Evolutionary conservation across 2,329 filamentous ascomycete species (phyloP), one percentile per base, ranked within the genome.

Genomic region (Aspergillus fijiensis): DNA sequence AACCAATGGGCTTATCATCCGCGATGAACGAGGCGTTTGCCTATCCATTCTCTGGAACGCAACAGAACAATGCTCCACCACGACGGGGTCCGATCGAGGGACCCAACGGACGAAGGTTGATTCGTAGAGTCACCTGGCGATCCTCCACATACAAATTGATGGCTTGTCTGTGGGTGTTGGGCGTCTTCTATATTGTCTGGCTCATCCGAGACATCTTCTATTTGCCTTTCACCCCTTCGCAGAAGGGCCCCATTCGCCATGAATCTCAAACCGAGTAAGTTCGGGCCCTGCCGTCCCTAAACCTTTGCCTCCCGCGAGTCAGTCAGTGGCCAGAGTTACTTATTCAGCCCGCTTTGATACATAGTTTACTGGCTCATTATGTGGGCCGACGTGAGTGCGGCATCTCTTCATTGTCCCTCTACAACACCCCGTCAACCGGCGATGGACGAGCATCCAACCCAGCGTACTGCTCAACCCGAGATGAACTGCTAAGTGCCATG

Each of bases 101-200:
- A n/a, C 75, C 75, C 35, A 69, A 73, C 66, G 75, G 75, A 60
- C 72, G 74, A 47, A 70, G 73, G 53, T 65, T 77, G 45, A 74
- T 75, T 61, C 74, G 75, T 33, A 70, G 75, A 62, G 74, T 77
- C 64, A 77, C 75, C 64, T 77, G 75, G 75, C 74, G 76, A 39
- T 77, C 75, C 12, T 77, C 75, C 16, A 76, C 75, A 21, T 77
- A 77, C 69, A 77, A 76, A 62, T 65, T 77, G 48, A 71, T 77
- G 67, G 74, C 76, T 6, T 76, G 73, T 45, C 65, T 77, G 21
- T 77, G 75, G 74, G 73, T 77, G 23, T 57, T 76, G 50, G 73
- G 72, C 12, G 74, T 77, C 9, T 65, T 77, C 49, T 77, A 76
- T 59, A 74, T 77, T 58, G 70, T 76, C 56, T 77, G 74, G 74